A percentile compares a stretch with the other conserved stretches of the same genome.
Evolutionary conservation across 129 eudicot species (phyloP).

Genomic region (Ambrosia artemisiifolia): DNA sequence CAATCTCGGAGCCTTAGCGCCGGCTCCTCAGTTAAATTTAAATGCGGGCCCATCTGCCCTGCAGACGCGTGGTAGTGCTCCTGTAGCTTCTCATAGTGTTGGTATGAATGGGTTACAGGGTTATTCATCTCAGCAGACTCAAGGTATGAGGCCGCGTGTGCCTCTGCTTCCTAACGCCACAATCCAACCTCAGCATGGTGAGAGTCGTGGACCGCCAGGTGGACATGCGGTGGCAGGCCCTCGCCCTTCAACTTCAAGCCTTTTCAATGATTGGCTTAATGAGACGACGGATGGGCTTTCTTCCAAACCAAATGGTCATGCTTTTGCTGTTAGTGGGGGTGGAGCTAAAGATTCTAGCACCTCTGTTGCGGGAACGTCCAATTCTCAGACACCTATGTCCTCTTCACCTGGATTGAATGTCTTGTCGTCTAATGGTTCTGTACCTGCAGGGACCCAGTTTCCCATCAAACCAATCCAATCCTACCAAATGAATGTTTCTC

Average conservation of each 20-base stretch:
- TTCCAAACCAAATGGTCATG: constrained; percentile 36
- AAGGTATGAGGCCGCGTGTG: constrained; percentile 47
- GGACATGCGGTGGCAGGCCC: constrained; percentile 24
- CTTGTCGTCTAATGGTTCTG: constrained; percentile 37
- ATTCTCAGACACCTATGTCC: constrained; percentile 30
- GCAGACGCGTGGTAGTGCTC: constrained; percentile 30
- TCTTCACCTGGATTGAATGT: constrained; percentile 34
- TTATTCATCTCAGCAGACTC: constrained; percentile 50
- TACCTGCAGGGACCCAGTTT: constrained; percentile 38
- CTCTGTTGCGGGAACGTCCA: constrained; percentile 40
- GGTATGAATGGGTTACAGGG: constrained; percentile 46
- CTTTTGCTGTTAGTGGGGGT: constrained; percentile 22
- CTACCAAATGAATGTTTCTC: constrained; percentile 21
- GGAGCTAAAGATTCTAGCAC: constrained; percentile 42
- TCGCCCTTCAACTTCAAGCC: constrained; percentile 31
- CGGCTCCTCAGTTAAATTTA: constrained; percentile 37
- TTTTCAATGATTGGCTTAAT: constrained; percentile 37
- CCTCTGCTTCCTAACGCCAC: constrained; percentile 36
- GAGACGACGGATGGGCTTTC: constrained; percentile 37
- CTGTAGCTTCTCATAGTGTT: constrained; percentile 35
- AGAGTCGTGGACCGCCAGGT: constrained; percentile 42
- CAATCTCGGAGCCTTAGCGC: constrained; percentile 37
- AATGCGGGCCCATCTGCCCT: constrained; percentile 32
- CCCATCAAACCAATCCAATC: not conserved
- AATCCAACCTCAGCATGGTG: constrained; percentile 12